Evolutionary conservation across 164 flowering plant species (phyloP).

Genomic region (Piper longum): DNA sequence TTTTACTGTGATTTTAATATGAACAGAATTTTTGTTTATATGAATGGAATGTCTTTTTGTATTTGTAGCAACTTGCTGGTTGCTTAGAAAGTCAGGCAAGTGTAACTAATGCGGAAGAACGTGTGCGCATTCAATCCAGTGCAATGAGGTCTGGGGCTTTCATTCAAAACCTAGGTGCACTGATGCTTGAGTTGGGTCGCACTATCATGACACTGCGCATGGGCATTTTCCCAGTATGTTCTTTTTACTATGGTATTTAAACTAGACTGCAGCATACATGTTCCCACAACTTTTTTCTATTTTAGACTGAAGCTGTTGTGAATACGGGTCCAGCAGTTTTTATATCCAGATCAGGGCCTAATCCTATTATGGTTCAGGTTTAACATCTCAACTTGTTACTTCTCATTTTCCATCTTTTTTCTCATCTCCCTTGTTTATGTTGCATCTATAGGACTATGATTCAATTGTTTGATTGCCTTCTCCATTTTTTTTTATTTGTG

Average conservation of each 20-base stretch:
- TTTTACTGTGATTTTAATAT: too few species aligned
- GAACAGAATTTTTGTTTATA: not conserved
- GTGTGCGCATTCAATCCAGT: conserved; percentile 37
- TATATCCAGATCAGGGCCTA: conserved; percentile 67
- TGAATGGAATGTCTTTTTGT: not conserved
- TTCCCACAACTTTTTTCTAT: not conserved
- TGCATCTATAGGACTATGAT: not conserved
- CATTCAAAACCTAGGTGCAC: conserved; percentile 63
- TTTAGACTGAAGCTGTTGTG: conserved; percentile 77
- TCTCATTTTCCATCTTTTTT: not conserved
- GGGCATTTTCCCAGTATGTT: conserved; percentile 66
- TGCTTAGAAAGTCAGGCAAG: conserved; percentile 44
- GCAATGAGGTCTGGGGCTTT: conserved; percentile 51
- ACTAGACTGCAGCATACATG: not conserved
- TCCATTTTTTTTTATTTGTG: not conserved
- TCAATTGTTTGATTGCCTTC: not conserved
- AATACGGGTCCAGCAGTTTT: conserved; percentile 93
- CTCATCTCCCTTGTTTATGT: not conserved
- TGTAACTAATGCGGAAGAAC: conserved; percentile 32
- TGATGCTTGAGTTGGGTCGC: conserved; percentile 86
- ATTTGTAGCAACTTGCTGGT: conserved; percentile 53
- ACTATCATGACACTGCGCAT: conserved; percentile 66
- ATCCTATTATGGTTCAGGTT: conserved; percentile 96
- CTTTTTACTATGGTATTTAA: not conserved
- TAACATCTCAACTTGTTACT: not conserved